These are phyloP conservation scores for Xylaria sp. DNA, from an alignment of 2,329 filamentous ascomycete genomes.

Conservation along the genomic window DNA sequence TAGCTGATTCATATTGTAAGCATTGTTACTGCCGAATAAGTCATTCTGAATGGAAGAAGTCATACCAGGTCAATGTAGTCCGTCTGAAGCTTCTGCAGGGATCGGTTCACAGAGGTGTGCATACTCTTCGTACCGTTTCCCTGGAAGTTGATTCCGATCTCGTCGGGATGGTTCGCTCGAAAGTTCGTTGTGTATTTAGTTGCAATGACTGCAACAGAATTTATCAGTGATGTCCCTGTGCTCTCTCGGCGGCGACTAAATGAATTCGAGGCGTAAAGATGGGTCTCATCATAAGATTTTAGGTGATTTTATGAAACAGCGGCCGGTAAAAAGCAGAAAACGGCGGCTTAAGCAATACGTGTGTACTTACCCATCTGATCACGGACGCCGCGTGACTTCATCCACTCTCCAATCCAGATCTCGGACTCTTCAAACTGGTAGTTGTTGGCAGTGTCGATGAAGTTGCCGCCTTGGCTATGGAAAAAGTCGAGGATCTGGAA, in stretches of 20 bases:
- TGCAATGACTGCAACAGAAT: constrained; percentile 64
- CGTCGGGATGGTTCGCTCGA: constrained; percentile 53
- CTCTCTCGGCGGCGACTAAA: background rate
- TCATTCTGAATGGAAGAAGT: constrained; percentile 1
- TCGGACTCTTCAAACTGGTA: constrained; percentile 74
- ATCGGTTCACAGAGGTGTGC: constrained; percentile 64
- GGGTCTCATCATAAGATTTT: background rate
- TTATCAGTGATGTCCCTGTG: constrained; percentile 23
- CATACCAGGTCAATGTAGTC: constrained; percentile 74
- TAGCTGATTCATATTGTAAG: constrained; percentile 53
- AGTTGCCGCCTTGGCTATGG: constrained; percentile 73
- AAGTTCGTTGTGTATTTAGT: constrained; percentile 76
- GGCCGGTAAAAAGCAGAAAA: background rate
- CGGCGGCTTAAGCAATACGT: too few relatives aligned
- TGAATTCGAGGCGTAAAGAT: background rate
- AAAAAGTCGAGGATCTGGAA: constrained; percentile 75
- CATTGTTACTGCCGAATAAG: background rate
- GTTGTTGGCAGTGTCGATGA: constrained; percentile 77
- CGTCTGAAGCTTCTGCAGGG: constrained; percentile 70
- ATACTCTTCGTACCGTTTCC: constrained; percentile 74
- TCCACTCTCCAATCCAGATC: constrained; percentile 76
- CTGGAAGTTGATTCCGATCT: constrained; percentile 62
- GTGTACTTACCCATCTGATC: constrained; percentile 67
- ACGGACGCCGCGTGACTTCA: constrained; percentile 70
- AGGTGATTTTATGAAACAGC: background rate